Conservation (phyloP, 2,329 filamentous ascomycete species). For the Mollisia scopiformis region DNA sequence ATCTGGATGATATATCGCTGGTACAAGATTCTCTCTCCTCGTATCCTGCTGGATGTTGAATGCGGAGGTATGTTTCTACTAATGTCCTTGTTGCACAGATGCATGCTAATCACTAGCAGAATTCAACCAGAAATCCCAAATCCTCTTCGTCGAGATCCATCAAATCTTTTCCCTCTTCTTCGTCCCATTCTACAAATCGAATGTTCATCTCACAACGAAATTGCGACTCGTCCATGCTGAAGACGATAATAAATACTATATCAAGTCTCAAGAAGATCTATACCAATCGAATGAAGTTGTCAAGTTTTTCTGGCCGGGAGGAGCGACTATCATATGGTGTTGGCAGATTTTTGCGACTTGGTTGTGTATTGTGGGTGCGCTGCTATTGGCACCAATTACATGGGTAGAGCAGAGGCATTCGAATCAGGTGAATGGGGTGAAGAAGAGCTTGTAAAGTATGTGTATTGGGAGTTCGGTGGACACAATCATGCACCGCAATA, state of each 20-base stretch:
- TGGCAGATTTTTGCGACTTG: slow-evolving; percentile 69
- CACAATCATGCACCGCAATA: too few species aligned
- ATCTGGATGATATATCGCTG: slow-evolving; percentile 75
- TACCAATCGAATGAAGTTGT: slow-evolving; percentile 79
- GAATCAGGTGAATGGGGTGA: slow-evolving; percentile 23
- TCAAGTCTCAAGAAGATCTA: slow-evolving; percentile 76
- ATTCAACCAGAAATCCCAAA: slow-evolving; percentile 65
- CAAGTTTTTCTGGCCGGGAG: slow-evolving; percentile 68
- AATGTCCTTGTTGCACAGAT: background rate
- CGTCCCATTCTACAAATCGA: slow-evolving; percentile 72
- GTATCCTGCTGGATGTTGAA: slow-evolving; percentile 69
- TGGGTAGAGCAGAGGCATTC: slow-evolving; percentile 47
- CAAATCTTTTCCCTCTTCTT: slow-evolving; percentile 81
- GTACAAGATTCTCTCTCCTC: slow-evolving; percentile 83
- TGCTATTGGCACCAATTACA: slow-evolving; percentile 52
- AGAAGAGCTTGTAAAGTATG: slow-evolving; percentile 11
- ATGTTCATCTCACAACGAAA: slow-evolving; percentile 69
- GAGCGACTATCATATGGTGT: slow-evolving; percentile 58
- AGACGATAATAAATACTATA: slow-evolving; percentile 62
- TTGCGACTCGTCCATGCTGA: slow-evolving; percentile 58
- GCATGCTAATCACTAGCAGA: slow-evolving; percentile 46
- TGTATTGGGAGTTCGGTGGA: background rate
- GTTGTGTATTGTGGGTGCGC: slow-evolving; percentile 64
- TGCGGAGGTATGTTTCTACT: slow-evolving; percentile 46
- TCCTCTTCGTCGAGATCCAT: slow-evolving; percentile 74